These are phyloP conservation scores for Betula pendula DNA, from an alignment of 306 rosid genomes.

Conservation along the genomic window DNA sequence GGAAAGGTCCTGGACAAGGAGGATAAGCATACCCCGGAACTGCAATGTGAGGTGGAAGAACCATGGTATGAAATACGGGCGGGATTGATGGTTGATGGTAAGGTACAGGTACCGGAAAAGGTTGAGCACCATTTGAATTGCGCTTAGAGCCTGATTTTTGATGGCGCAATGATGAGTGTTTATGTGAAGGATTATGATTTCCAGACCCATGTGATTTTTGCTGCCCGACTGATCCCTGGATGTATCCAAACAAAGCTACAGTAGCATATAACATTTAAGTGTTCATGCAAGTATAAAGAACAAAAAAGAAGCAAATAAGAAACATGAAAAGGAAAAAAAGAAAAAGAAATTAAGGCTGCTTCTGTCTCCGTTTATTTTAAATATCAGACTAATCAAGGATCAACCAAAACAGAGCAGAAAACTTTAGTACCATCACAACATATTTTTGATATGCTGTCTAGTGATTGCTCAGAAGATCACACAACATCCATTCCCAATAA, in stretches of 20 bases:
- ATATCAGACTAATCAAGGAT: not conserved
- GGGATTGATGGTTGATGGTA: constrained; percentile 57
- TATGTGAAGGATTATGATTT: constrained; percentile 50
- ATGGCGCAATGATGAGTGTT: constrained; percentile 58
- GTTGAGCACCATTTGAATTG: constrained; percentile 49
- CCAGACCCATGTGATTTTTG: constrained; percentile 64
- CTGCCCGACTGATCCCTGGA: constrained; percentile 46
- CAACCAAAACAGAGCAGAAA: not conserved
- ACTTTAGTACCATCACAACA: not conserved
- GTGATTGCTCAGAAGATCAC: not conserved
- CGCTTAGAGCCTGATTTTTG: constrained; percentile 68
- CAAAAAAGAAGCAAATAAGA: not conserved
- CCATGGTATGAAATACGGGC: constrained; percentile 60
- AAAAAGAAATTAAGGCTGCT: not conserved
- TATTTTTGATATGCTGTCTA: not conserved
- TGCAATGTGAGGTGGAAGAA: constrained; percentile 61
- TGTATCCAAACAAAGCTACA: constrained; percentile 20
- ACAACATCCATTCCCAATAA: not conserved
- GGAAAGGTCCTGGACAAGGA: constrained; percentile 60
- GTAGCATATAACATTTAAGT: constrained; percentile 15
- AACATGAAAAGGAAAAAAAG: not conserved
- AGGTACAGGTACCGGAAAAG: constrained; percentile 55
- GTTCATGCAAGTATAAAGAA: not conserved
- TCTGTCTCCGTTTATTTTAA: not conserved
- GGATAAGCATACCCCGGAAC: constrained; percentile 70